Evolutionary conservation across 2,329 filamentous ascomycete species (phyloP).

Genomic region (Aspergillus alliaceus): DNA sequence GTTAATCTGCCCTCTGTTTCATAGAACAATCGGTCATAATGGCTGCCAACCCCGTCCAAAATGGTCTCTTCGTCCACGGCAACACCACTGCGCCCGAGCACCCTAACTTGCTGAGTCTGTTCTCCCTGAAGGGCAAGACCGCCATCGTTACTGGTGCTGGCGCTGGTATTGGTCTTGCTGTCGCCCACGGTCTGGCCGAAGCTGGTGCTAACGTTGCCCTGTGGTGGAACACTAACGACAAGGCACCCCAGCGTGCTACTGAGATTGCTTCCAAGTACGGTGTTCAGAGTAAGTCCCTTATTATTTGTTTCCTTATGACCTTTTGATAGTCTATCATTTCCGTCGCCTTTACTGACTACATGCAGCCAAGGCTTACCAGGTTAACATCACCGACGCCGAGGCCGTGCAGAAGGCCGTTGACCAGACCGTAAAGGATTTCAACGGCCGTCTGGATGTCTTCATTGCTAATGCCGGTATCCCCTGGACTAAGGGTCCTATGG

Average conservation of each 20-base stretch:
- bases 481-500: conserved; percentile 68
- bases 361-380: conserved; percentile 51
- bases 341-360: conserved; percentile 1
- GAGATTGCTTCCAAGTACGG: conserved; percentile 66
- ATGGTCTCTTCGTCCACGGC: conserved; percentile 57
- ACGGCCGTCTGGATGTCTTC: conserved; percentile 73
- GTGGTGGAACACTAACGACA: conserved; percentile 70
- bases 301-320: neutral
- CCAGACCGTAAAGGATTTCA: conserved; percentile 60
- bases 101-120: conserved; percentile 60
- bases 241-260: conserved; percentile 61
- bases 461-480: conserved; percentile 76
- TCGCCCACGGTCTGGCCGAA: conserved; percentile 66
- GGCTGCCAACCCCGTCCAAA: conserved; percentile 37
- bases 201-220: conserved; percentile 71
- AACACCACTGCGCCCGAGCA: conserved; percentile 52
- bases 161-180: conserved; percentile 66
- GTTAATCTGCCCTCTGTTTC: neutral
- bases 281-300: conserved; percentile 53
- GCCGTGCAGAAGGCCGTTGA: conserved; percentile 44
- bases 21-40: conserved; percentile 20
- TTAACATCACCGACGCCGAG: conserved; percentile 46
- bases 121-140: conserved; percentile 69
- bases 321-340: neutral
- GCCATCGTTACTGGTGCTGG: conserved; percentile 70